These are phyloP conservation scores for Paralagenidium karlingii DNA, from an alignment of 352 stramenopile genomes.

Conservation along the genomic window DNA sequence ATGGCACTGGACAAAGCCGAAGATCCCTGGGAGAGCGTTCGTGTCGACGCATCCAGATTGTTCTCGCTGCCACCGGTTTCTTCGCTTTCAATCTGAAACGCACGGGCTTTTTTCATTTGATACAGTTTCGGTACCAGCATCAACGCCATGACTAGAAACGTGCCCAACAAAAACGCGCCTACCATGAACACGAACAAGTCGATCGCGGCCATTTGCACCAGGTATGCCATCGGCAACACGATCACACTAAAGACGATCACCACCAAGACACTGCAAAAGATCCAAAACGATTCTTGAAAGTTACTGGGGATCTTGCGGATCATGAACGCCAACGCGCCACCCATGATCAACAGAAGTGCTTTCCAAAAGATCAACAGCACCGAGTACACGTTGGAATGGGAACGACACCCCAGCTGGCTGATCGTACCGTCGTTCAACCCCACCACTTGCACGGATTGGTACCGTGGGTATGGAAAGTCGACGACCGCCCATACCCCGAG, in stretches of 20 bases:
- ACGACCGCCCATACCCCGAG: constrained; percentile 18
- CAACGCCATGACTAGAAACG: constrained; percentile 14
- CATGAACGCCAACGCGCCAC: constrained; percentile 34
- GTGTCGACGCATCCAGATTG: too few relatives aligned
- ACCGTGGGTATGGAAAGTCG: constrained; percentile 17
- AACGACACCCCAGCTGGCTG: constrained; percentile 13
- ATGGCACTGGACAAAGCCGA: too few relatives aligned
- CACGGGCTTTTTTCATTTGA: constrained; percentile 1
- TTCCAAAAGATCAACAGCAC: constrained; percentile 47
- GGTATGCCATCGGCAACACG: constrained; percentile 33
- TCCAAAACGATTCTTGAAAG: constrained; percentile 60
- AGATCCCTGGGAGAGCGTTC: too few relatives aligned
- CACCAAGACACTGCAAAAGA: constrained; percentile 26
- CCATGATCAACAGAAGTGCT: constrained; percentile 22
- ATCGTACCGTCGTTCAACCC: constrained; percentile 6
- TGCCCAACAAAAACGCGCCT: constrained; percentile 13
- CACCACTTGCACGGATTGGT: too few relatives aligned
- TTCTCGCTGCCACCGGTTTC: too few relatives aligned
- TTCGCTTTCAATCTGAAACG: too few relatives aligned
- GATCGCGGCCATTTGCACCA: constrained; percentile 20
- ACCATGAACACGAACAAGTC: constrained; percentile 27
- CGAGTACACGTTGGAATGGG: constrained; percentile 34
- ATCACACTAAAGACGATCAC: constrained; percentile 35
- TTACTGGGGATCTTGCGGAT: constrained; percentile 51
- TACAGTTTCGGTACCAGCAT: constrained; percentile 21